phyloP scores from a whole-genome alignment of 495 filamentous ascomycete genomes.

The Hypoxylon fragiforme region DNA sequence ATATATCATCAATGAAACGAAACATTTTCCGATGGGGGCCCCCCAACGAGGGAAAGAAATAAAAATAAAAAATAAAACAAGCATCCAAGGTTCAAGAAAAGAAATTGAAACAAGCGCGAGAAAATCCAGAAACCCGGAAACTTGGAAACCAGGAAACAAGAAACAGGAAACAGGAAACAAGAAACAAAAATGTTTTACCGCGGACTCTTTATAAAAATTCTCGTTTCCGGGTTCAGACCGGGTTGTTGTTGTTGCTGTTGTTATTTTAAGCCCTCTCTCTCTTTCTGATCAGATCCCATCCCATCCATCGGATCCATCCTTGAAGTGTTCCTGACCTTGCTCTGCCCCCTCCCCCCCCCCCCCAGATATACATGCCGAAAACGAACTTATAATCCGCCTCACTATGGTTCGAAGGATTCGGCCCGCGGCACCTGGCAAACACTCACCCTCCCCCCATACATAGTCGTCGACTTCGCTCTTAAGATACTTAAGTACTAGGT shows the following conservation, averaged over 20 bases:
- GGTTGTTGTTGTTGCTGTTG: too few species aligned
- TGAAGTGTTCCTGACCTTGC: slow-evolving; percentile 23
- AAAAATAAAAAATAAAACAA: not conserved
- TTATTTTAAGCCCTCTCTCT: too few species aligned
- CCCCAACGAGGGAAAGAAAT: too few species aligned
- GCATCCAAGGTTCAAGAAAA: slow-evolving; percentile 15
- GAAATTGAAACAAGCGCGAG: slow-evolving; percentile 35
- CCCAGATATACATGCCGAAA: slow-evolving; percentile 28
- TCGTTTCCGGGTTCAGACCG: slow-evolving; percentile 14
- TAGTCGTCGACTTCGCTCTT: slow-evolving; percentile 26
- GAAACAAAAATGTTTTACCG: slow-evolving; percentile 31
- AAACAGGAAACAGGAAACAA: slow-evolving; percentile 2
- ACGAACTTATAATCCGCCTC: slow-evolving; percentile 33
- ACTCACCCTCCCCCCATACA: too few species aligned
- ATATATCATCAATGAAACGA: slow-evolving; percentile 38
- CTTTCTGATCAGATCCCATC: slow-evolving; percentile 34
- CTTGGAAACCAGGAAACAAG: too few species aligned
- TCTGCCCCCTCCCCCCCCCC: too few species aligned
- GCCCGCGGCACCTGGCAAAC: too few species aligned
- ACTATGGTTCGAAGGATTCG: slow-evolving; percentile 35
- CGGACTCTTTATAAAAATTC: slow-evolving; percentile 13
- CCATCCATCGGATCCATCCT: slow-evolving; percentile 33
- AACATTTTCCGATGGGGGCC: too few species aligned
- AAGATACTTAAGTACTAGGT: too few species aligned
- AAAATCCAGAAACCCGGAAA: too few species aligned